phyloP scores from a whole-genome alignment of 768 basidiomycete species.

The Hemileccinum impolitum region DNA sequence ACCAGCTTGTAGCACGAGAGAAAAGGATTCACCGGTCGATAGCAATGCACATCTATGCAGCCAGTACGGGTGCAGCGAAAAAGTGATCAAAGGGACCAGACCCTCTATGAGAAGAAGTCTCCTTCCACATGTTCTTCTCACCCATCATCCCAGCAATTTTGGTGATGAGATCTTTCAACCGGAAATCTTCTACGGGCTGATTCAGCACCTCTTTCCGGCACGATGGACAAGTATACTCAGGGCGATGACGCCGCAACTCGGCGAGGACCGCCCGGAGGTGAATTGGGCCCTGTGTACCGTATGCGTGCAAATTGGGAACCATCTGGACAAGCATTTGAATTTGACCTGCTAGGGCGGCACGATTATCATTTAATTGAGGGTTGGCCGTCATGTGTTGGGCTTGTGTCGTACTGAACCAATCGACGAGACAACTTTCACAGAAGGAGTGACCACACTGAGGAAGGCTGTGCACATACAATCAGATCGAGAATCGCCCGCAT shows the following conservation, averaged over 20 bases:
- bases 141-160: slow-evolving; percentile 46
- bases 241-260: slow-evolving; percentile 33
- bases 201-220: slow-evolving; percentile 51
- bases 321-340: slow-evolving; percentile 19
- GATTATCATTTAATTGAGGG: slow-evolving; percentile 42
- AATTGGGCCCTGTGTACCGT: slow-evolving; percentile 12
- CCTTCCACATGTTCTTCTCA: slow-evolving; percentile 39
- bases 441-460: slow-evolving; percentile 69
- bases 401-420: slow-evolving; percentile 50
- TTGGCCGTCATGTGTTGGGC: slow-evolving; percentile 45
- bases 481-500: background rate
- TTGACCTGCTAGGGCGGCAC: slow-evolving; percentile 16
- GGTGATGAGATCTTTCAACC: slow-evolving; percentile 54
- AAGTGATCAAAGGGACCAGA: slow-evolving; percentile 45
- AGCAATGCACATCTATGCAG: background rate
- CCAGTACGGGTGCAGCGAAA: slow-evolving; percentile 29
- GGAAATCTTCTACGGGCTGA: slow-evolving; percentile 58
- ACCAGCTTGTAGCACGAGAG: no score
- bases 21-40: no score
- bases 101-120: background rate
- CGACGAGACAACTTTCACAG: slow-evolving; percentile 57
- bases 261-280: slow-evolving; percentile 19
- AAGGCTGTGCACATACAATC: slow-evolving; percentile 39
- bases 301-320: slow-evolving; percentile 20
- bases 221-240: slow-evolving; percentile 64